phyloP scores from a whole-genome alignment of 179 eudicot genomes.

The Pouteria campechiana region DNA sequence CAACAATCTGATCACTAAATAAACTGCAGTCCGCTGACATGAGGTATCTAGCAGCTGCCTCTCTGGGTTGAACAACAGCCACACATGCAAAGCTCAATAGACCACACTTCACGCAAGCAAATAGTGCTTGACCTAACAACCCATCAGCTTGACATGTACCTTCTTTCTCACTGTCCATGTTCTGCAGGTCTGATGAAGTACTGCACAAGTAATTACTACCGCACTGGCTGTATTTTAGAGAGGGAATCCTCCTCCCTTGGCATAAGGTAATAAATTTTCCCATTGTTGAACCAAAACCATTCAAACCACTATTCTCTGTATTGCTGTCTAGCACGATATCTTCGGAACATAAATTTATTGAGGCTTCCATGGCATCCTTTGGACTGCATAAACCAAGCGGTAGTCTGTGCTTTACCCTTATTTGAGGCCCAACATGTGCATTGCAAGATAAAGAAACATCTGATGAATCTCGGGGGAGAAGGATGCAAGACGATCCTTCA shows the following conservation, averaged over 20 bases:
- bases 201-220: constrained; percentile 7
- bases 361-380: constrained; percentile 33
- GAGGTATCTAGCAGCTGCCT: constrained; percentile 57
- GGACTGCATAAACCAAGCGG: constrained; percentile 36
- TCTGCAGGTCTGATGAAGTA: constrained; percentile 9
- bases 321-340: constrained; percentile 30
- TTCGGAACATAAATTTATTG: constrained; percentile 17
- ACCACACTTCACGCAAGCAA: constrained; percentile 97
- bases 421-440: constrained; percentile 33
- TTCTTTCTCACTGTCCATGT: constrained; percentile 19
- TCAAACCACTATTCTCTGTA: constrained; percentile 27
- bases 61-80: constrained; percentile 78
- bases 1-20: constrained; percentile 32
- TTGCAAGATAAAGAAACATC: constrained; percentile 46
- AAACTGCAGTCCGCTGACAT: constrained; percentile 65
- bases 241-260: constrained; percentile 10
- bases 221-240: constrained; percentile 10
- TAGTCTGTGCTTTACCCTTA: constrained; percentile 28
- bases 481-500: constrained; percentile 61
- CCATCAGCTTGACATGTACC: constrained; percentile 35
- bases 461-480: constrained; percentile 68
- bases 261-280: constrained; percentile 26
- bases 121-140: constrained; percentile 52
- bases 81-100: constrained; percentile 92
- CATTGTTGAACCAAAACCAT: constrained; percentile 27